Conservation (phyloP, 2,329 filamentous ascomycete genomes). For the Cordyceps farinosa region DNA sequence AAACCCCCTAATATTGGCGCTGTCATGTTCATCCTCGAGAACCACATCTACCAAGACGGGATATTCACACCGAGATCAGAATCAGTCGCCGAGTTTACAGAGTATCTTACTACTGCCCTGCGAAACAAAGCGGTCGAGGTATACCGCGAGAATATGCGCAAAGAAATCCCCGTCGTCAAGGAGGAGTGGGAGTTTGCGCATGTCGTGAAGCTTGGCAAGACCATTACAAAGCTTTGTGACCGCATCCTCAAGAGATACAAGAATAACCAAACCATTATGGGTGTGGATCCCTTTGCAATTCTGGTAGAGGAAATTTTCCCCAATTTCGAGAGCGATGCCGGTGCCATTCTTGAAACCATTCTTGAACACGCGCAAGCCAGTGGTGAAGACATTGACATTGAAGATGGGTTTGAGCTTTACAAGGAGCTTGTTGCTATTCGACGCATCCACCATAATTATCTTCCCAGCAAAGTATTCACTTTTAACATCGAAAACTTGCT, state of each 20-base stretch:
- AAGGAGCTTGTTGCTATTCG: conserved; percentile 82
- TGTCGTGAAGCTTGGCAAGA: conserved; percentile 83
- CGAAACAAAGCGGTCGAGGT: conserved; percentile 70
- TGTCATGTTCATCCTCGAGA: conserved; percentile 75
- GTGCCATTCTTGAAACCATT: conserved; percentile 79
- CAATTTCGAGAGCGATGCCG: conserved; percentile 83
- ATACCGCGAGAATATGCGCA: conserved; percentile 75
- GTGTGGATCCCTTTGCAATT: conserved; percentile 61
- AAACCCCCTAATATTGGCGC: conserved; percentile 79
- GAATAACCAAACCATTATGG: conserved; percentile 84
- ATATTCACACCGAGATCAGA: conserved; percentile 68
- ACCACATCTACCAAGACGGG: conserved; percentile 76
- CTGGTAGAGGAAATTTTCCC: conserved; percentile 82
- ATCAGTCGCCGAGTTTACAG: conserved; percentile 67
- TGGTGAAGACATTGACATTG: conserved; percentile 73
- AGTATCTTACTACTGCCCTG: conserved; percentile 69
- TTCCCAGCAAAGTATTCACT: conserved; percentile 72
- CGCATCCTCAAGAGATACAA: conserved; percentile 90
- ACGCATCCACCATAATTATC: conserved; percentile 69
- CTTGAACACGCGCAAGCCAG: conserved; percentile 67
- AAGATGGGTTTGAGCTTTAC: conserved; percentile 94
- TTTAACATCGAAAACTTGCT: conserved; percentile 85
- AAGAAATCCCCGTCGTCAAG: conserved; percentile 73
- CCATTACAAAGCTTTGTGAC: conserved; percentile 78
- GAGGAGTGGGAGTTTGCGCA: conserved; percentile 88